Conservation (phyloP, 352 stramenopile species). For the Pythium aristosporum region DNA sequence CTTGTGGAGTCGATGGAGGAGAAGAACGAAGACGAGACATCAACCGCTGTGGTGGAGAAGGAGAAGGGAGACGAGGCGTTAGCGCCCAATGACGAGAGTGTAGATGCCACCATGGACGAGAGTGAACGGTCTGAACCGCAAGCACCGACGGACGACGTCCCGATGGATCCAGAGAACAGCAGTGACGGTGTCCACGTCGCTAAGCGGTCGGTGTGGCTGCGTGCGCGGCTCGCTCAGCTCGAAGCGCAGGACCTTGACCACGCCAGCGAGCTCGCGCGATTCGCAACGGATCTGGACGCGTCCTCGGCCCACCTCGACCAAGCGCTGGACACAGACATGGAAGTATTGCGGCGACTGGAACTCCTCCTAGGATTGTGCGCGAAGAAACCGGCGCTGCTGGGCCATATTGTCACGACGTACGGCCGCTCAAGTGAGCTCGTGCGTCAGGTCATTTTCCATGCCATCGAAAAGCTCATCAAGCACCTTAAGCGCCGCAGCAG, state of each 20-base stretch:
- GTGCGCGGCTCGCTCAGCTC: slow-evolving; percentile 16
- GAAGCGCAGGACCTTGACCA: slow-evolving; percentile 11
- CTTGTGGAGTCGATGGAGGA: slow-evolving; percentile 58
- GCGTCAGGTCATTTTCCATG: slow-evolving; percentile 67
- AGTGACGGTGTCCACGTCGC: not conserved
- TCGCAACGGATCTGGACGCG: slow-evolving; percentile 34
- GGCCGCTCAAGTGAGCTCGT: slow-evolving; percentile 55
- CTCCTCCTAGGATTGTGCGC: slow-evolving; percentile 71
- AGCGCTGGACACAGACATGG: slow-evolving; percentile 41
- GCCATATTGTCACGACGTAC: slow-evolving; percentile 61
- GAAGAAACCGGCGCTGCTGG: slow-evolving; percentile 68
- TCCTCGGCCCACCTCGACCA: slow-evolving; percentile 16
- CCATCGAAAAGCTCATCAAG: slow-evolving; percentile 86
- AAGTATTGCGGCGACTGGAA: slow-evolving; percentile 70
- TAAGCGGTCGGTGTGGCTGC: slow-evolving; percentile 18
- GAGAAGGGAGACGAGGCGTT: not conserved
- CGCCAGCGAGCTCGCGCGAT: slow-evolving; percentile 37
- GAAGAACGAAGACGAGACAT: not conserved
- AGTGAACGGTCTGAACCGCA: not conserved
- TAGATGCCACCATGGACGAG: not conserved
- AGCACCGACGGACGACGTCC: not conserved
- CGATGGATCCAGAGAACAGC: not conserved
- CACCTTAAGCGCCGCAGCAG: slow-evolving; percentile 63
- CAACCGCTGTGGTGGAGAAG: not conserved
- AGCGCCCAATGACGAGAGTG: not conserved